Conservation (phyloP, 2,329 filamentous ascomycete species). For the Beauveria caledonica region DNA sequence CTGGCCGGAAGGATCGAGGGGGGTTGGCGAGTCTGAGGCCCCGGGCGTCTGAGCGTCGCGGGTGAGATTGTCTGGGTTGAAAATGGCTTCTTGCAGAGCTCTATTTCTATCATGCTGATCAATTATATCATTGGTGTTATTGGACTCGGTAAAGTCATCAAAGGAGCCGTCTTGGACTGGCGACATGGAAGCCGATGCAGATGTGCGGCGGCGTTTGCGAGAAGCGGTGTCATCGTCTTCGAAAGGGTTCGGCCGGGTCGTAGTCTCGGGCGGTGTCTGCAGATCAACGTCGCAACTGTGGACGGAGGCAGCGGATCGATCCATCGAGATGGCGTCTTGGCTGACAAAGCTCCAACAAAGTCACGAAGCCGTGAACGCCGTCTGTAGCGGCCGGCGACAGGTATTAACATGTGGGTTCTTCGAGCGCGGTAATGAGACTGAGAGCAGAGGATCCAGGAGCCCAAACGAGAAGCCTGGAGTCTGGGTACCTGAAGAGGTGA, state of each 20-base stretch:
- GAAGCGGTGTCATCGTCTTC: constrained; percentile 48
- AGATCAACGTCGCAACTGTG: constrained; percentile 47
- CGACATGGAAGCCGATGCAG: constrained; percentile 45
- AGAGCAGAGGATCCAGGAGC: constrained; percentile 3
- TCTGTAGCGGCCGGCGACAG: constrained; percentile 34
- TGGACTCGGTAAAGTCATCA: background rate
- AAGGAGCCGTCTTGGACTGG: constrained; percentile 29
- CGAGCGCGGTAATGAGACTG: background rate
- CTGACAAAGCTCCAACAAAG: constrained; percentile 34
- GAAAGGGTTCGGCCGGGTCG: constrained; percentile 57
- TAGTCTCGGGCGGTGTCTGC: constrained; percentile 52
- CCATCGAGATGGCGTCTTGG: constrained; percentile 30
- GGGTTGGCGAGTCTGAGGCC: background rate
- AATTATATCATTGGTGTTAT: background rate
- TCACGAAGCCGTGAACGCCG: constrained; percentile 45
- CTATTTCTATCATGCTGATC: background rate
- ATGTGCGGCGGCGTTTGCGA: constrained; percentile 56
- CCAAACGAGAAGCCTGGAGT: constrained; percentile 7
- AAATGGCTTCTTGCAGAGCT: background rate
- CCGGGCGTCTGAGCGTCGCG: background rate
- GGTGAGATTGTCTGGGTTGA: background rate
- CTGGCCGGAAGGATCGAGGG: background rate
- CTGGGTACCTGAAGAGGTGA: background rate
- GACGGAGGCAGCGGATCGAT: constrained; percentile 39
- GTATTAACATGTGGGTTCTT: constrained; percentile 47